A percentile compares a stretch with the other conserved stretches of the same genome.
Evolutionary conservation across 1,284 basidiomycete genomes (phyloP).

Genomic region (Trametes versicolor): DNA sequence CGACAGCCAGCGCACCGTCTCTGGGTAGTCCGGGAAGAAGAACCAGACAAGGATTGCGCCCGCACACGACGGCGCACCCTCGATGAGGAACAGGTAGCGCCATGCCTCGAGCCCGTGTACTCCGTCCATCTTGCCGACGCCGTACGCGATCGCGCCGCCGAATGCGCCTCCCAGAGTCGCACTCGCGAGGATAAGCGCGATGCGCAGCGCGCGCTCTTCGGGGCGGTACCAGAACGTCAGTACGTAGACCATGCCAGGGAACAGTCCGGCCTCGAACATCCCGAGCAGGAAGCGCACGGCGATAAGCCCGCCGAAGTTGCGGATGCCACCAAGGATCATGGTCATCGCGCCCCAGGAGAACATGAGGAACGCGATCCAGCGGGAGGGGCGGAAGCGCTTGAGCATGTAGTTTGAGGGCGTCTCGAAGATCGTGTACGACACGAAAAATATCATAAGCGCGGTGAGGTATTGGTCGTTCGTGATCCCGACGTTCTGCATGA

Average conservation of each 20-base stretch:
- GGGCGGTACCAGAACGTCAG: constrained; percentile 53
- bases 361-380: constrained; percentile 50
- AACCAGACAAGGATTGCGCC: constrained; percentile 50
- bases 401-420: constrained; percentile 53
- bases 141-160: constrained; percentile 53
- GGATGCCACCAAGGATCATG: constrained; percentile 46
- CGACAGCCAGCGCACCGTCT: constrained; percentile 52
- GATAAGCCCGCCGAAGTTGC: constrained; percentile 47
- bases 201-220: constrained; percentile 50
- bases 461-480: constrained; percentile 46
- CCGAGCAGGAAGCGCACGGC: constrained; percentile 69
- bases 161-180: constrained; percentile 56
- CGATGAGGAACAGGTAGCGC: constrained; percentile 57
- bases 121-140: constrained; percentile 47
- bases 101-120: constrained; percentile 46
- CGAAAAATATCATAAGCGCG: constrained; percentile 52
- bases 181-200: constrained; percentile 50
- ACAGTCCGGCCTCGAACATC: constrained; percentile 70
- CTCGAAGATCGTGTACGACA: constrained; percentile 50
- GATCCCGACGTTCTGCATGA: constrained; percentile 45
- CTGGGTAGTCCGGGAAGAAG: constrained; percentile 56
- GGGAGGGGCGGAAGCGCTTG: constrained; percentile 51
- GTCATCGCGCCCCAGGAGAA: constrained; percentile 54
- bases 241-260: constrained; percentile 64
- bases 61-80: constrained; percentile 54